Conservation (phyloP, 129 eudicot species). For the Flaveria trinervia region DNA sequence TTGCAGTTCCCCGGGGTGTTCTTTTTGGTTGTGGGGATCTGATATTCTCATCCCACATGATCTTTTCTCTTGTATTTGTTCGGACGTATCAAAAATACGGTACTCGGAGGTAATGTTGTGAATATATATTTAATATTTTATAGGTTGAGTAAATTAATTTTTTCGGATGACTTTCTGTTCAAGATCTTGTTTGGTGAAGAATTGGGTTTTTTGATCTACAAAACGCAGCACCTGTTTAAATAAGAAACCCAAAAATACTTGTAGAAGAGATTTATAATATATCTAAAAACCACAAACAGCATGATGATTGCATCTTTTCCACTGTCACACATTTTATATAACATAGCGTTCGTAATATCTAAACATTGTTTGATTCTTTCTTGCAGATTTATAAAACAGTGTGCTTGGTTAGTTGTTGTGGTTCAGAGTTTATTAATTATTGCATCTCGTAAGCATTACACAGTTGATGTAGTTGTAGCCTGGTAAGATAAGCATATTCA, state of each 20-base stretch:
- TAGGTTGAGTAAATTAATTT: constrained; percentile 47
- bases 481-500: constrained; percentile 49
- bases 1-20: constrained; percentile 83
- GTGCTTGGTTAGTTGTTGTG: constrained; percentile 76
- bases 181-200: not conserved
- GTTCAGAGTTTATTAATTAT: constrained; percentile 84
- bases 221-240: constrained; percentile 10
- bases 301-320: not conserved
- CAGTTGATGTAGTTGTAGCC: constrained; percentile 91
- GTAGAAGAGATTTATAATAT: not conserved
- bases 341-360: not conserved
- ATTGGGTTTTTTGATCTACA: not conserved
- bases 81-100: constrained; percentile 94
- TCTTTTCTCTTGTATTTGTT: constrained; percentile 85
- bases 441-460: constrained; percentile 96
- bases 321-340: not conserved
- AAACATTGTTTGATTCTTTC: constrained; percentile 1
- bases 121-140: not conserved
- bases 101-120: constrained; percentile 58
- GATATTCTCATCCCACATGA: constrained; percentile 94
- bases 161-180: constrained; percentile 57
- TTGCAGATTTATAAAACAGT: constrained; percentile 82
- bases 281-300: not conserved
- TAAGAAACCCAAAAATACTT: constrained; percentile 20
- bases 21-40: constrained; percentile 94